Evolutionary conservation across 2,329 filamentous ascomycete genomes (phyloP).

Genomic region (Lizonia empirigonia): DNA sequence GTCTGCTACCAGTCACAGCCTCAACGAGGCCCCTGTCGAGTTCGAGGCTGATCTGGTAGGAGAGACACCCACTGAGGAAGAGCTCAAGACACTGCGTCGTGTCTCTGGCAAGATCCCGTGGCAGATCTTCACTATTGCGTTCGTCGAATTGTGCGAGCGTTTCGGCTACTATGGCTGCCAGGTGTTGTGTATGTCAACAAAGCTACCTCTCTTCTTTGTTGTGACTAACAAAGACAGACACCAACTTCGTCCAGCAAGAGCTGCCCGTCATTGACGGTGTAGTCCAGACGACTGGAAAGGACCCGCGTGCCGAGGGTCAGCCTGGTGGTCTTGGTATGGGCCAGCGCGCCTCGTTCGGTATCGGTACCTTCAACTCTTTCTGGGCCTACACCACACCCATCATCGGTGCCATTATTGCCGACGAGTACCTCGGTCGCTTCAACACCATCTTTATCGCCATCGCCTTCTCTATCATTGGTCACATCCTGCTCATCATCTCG

Average conservation of each 20-base stretch:
- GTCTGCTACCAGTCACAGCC: conserved; percentile 24
- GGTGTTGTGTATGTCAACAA: conserved; percentile 61
- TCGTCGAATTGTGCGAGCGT: conserved; percentile 76
- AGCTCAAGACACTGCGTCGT: conserved; percentile 64
- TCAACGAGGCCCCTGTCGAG: conserved; percentile 31
- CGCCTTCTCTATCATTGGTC: conserved; percentile 57
- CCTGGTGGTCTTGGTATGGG: conserved; percentile 46
- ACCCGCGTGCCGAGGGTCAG: conserved; percentile 38
- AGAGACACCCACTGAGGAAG: conserved; percentile 64
- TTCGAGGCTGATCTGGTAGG: conserved; percentile 44
- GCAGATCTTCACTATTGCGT: conserved; percentile 71
- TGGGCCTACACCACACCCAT: conserved; percentile 51
- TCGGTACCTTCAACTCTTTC: conserved; percentile 48
- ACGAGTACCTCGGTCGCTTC: conserved; percentile 65
- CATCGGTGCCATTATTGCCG: conserved; percentile 62
- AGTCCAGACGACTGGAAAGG: conserved; percentile 38
- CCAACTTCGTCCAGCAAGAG: conserved; percentile 49
- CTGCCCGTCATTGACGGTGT: conserved; percentile 45
- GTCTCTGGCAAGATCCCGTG: conserved; percentile 69
- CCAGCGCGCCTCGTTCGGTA: conserved; percentile 46
- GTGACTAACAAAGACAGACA: conserved; percentile 34
- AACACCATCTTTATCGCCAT: conserved; percentile 63
- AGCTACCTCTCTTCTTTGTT: no score
- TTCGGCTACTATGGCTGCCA: conserved; percentile 79
- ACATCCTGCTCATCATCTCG: conserved; percentile 61